Base-by-base conservation (phyloP, 495 filamentous ascomycete genomes). In the Clavariopsis aquatica region DNA sequence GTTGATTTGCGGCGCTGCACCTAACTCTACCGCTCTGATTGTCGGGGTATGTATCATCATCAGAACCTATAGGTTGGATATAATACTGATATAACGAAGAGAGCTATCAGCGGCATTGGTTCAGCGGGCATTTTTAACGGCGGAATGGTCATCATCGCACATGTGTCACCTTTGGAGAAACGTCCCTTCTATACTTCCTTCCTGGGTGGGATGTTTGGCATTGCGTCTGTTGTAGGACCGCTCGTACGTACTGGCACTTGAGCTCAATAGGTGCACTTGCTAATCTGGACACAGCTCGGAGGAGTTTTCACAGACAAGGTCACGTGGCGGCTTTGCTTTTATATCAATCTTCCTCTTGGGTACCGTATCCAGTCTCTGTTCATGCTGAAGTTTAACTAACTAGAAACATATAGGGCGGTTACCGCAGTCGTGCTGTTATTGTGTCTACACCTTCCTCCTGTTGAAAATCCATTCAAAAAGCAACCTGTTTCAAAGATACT, bases 301-400 rank as follows among this genome's bases (percentile, higher is more conserved):
- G 69, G 72, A 23, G 72, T 63, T 29, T 72, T 75, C 41, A 75
- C 73, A 5, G 69, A 70, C 49, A 60, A 81, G 19, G 73, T 84
- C 6, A 81, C 82, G 0, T 93, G 90, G 90, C 77, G 90, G 46
- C 92, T 89, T 89, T 93, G 89, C 68, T 92, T 93, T 74, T 91
- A 84, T 69, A 88, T 88, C 74, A 91, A 90, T 63, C 74, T 77
- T 12, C 76, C 74, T 26, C 36, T 93, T 52, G 89, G 89, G 49
- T 88, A n/a, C 78, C 26, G 72, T 88, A 43, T 22, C 74, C 93
- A 2, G 22, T 6, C 22, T 24, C 36, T 24, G 19, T 29, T 6
- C 10, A 29, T 26, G 26, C 28, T 15, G 17, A 22, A 38, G 17
- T 15, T n/a, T 56, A 38, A n/a, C 19, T 38, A 59, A 19, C 28